phyloP scores from a whole-genome alignment of 2,329 filamentous ascomycete species.

The Alternaria sp. region DNA sequence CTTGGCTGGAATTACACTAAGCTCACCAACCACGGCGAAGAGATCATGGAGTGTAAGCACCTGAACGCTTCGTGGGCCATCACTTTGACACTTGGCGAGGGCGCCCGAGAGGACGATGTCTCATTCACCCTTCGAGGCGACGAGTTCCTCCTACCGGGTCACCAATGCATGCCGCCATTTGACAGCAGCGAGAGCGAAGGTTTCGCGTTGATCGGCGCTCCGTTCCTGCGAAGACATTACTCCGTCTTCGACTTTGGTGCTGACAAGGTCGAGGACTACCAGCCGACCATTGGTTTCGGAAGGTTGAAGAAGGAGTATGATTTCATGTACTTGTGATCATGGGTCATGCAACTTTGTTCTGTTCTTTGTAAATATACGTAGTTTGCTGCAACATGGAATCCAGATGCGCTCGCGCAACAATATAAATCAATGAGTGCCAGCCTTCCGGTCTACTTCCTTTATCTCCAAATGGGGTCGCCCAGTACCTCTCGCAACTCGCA shows the following conservation, averaged over 20 bases:
- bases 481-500: constrained; percentile 1
- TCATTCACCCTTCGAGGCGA: constrained; percentile 16
- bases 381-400: too few relatives aligned
- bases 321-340: constrained; percentile 2
- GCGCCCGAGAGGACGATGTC: constrained; percentile 10
- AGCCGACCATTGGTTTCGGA: constrained; percentile 24
- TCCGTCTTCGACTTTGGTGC: constrained; percentile 23
- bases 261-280: constrained; percentile 15
- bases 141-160: constrained; percentile 10
- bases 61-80: constrained; percentile 27
- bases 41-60: constrained; percentile 21
- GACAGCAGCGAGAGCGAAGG: constrained; percentile 2
- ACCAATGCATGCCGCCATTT: constrained; percentile 23
- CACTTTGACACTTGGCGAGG: constrained; percentile 20
- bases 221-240: constrained; percentile 18
- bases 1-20: constrained; percentile 26
- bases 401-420: not conserved
- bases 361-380: not conserved
- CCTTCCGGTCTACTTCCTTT: not conserved
- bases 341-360: not conserved
- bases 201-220: constrained; percentile 18
- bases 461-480: constrained; percentile 3
- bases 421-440: not conserved
- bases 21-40: constrained; percentile 8
- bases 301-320: constrained; percentile 27